A percentile compares a stretch with the other conserved stretches of the same genome.
Evolutionary conservation across 495 filamentous ascomycete species (phyloP).

Genomic region (Aspergillus panamensis): DNA sequence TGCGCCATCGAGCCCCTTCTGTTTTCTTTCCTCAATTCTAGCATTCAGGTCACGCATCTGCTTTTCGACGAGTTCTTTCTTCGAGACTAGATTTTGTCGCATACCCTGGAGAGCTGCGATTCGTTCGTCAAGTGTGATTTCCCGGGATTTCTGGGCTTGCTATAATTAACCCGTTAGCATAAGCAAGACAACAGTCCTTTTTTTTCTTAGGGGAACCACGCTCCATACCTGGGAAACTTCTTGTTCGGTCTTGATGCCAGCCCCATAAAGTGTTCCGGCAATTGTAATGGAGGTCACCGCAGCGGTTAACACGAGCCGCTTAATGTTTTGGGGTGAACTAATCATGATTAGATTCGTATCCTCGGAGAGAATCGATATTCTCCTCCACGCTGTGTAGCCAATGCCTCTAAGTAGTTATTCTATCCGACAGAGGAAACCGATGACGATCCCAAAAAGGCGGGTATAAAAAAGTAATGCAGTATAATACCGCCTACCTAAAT

Average conservation of each 20-base stretch:
- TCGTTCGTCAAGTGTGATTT: slow-evolving; percentile 52
- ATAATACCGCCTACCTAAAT: slow-evolving; percentile 27
- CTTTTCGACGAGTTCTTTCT: slow-evolving; percentile 51
- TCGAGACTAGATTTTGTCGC: slow-evolving; percentile 45
- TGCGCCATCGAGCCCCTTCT: slow-evolving; percentile 24
- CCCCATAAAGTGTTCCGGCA: slow-evolving; percentile 52
- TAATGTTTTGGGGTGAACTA: slow-evolving; percentile 29
- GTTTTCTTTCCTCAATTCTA: slow-evolving; percentile 39
- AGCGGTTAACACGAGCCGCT: slow-evolving; percentile 42
- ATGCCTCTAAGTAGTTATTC: neutral
- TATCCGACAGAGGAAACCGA: neutral
- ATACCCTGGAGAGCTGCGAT: slow-evolving; percentile 48
- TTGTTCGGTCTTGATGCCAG: slow-evolving; percentile 48
- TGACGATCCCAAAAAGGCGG: neutral
- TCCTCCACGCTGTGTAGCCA: neutral
- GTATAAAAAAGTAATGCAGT: neutral
- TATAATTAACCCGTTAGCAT: slow-evolving; percentile 17
- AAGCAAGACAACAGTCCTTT: neutral
- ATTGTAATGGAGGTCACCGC: slow-evolving; percentile 50
- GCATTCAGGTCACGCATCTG: slow-evolving; percentile 54
- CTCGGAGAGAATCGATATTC: neutral
- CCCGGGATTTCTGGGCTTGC: slow-evolving; percentile 39
- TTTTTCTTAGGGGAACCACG: neutral
- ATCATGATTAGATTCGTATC: slow-evolving; percentile 7
- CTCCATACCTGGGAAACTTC: slow-evolving; percentile 43